Evolutionary conservation across 805 yeast species (phyloP).

Genomic region (Kregervanrija delftensis): DNA sequence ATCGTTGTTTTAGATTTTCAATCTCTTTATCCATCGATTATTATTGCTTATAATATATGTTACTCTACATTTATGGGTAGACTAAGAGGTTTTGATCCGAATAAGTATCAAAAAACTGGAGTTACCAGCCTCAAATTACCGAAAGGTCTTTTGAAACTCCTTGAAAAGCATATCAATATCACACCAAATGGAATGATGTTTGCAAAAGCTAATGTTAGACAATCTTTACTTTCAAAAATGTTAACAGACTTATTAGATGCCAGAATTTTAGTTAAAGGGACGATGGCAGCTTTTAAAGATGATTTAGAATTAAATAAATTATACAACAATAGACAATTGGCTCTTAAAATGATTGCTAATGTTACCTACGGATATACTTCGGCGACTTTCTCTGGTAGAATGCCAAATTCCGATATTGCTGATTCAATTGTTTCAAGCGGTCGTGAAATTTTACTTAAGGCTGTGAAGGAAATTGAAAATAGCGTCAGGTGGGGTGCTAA

Average conservation of each 20-base stretch:
- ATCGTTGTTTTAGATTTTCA: conserved; percentile 88
- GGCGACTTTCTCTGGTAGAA: conserved; percentile 91
- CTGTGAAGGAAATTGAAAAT: conserved; percentile 61
- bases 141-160: conserved; percentile 46
- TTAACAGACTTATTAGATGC: conserved; percentile 75
- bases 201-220: conserved; percentile 57
- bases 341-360: conserved; percentile 84
- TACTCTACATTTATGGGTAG: conserved; percentile 67
- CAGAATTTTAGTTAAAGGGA: conserved; percentile 68
- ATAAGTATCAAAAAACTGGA: conserved; percentile 44
- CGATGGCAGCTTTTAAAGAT: conserved; percentile 49
- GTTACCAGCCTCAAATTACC: conserved; percentile 43
- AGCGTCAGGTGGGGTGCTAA: conserved; percentile 70
- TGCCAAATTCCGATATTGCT: conserved; percentile 95
- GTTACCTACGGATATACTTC: conserved; percentile 96
- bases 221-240: conserved; percentile 77
- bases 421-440: conserved; percentile 92
- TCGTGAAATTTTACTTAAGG: conserved; percentile 69
- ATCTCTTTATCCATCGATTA: conserved; percentile 85
- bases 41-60: conserved; percentile 88
- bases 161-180: conserved; percentile 49
- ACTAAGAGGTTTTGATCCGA: conserved; percentile 43
- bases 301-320: conserved; percentile 47
- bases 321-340: conserved; percentile 74
- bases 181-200: conserved; percentile 88